A percentile compares a stretch with the other conserved stretches of the same genome.
Evolutionary conservation across 768 basidiomycete genomes (phyloP).

Genomic region (Trametes cingulata): DNA sequence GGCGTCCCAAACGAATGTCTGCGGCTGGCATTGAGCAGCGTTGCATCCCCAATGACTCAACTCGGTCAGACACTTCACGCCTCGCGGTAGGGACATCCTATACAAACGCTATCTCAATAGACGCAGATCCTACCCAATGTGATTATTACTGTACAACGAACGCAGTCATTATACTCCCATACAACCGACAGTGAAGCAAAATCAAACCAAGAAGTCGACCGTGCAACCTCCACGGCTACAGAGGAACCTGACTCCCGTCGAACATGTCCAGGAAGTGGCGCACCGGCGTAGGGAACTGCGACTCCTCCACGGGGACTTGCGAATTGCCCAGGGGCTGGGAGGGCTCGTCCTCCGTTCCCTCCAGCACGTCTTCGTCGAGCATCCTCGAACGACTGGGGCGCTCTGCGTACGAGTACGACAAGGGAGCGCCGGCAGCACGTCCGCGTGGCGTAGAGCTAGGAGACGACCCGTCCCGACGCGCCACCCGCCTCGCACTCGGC

Average conservation of each 20-base stretch:
- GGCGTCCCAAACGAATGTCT: neutral
- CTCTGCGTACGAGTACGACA: neutral
- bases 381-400: neutral
- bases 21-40: too few species aligned
- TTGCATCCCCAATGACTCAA: too few species aligned
- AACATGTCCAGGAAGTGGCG: constrained; percentile 10
- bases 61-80: too few species aligned
- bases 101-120: too few species aligned
- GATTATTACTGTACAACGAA: too few species aligned
- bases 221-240: too few species aligned
- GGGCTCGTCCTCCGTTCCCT: neutral
- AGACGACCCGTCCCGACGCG: neutral
- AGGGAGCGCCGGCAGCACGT: neutral
- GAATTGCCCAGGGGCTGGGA: neutral
- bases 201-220: neutral
- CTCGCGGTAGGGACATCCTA: too few species aligned
- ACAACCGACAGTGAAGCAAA: neutral
- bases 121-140: too few species aligned
- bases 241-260: neutral
- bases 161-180: too few species aligned
- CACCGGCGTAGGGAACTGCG: constrained; percentile 1
- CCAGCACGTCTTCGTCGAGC: neutral
- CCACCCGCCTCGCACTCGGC: too few species aligned
- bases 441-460: too few species aligned
- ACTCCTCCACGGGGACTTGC: neutral